Evolutionary conservation across 345 rosid genomes (phyloP).

Genomic region (Brassica cretica): DNA sequence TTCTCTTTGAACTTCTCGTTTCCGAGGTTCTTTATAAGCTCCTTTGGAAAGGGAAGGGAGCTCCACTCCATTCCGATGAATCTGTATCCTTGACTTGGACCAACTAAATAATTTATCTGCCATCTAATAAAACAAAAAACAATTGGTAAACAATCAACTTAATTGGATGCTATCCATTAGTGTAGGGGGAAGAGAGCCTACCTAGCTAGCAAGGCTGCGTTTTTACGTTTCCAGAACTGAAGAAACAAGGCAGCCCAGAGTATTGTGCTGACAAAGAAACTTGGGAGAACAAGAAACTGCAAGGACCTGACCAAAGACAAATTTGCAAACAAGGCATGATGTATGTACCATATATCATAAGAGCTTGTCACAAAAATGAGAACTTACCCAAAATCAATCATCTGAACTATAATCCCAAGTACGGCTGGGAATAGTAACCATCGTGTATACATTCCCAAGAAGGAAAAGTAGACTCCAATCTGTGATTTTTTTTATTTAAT

Average conservation of each 20-base stretch:
- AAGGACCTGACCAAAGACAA: slow-evolving; percentile 52
- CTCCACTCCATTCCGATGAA: slow-evolving; percentile 60
- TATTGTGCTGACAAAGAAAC: slow-evolving; percentile 63
- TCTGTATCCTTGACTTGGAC: slow-evolving; percentile 59
- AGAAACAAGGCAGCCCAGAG: slow-evolving; percentile 89
- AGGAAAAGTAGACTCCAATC: slow-evolving; percentile 88
- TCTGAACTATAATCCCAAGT: slow-evolving; percentile 59
- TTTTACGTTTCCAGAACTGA: slow-evolving; percentile 97
- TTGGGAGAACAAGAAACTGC: slow-evolving; percentile 73
- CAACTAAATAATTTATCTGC: slow-evolving; percentile 72
- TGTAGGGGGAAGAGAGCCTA: slow-evolving; percentile 25
- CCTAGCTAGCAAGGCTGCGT: slow-evolving; percentile 77
- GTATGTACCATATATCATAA: neutral
- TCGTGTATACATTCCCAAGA: slow-evolving; percentile 83
- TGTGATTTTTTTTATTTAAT: slow-evolving; percentile 35
- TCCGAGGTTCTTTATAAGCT: slow-evolving; percentile 45
- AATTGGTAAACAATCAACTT: neutral
- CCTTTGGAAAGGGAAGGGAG: slow-evolving; percentile 53
- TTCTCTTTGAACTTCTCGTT: slow-evolving; percentile 59
- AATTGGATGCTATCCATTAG: neutral
- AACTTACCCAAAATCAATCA: slow-evolving; percentile 75
- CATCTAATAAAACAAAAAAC: slow-evolving; percentile 51
- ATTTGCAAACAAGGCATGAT: slow-evolving; percentile 18
- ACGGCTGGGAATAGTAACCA: slow-evolving; percentile 87
- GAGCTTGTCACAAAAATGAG: neutral